Base-by-base conservation (phyloP, 1,284 basidiomycete genomes). In the Ustilago sp. region DNA sequence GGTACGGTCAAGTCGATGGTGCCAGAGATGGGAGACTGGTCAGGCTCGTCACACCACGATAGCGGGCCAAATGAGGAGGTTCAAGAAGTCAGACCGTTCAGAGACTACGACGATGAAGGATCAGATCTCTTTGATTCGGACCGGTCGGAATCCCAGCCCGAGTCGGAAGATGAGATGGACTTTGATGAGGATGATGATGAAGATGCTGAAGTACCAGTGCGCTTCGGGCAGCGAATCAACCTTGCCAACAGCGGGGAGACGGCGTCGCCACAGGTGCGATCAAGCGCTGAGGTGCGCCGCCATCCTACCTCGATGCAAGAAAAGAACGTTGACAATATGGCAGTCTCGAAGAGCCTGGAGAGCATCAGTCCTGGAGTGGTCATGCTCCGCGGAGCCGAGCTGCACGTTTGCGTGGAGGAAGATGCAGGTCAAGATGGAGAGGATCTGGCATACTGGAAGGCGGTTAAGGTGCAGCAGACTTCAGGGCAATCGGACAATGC, bases 51-150 rank as follows among this genome's bases (percentile, higher is more conserved):
- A 8, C 59, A 51, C 8, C 41, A 57, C 31, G 47, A 41, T 4
- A 53, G 48, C 9, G 48, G 47, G 11, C 48, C 41, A 7, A 53
- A 12, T 34, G 47, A 62, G 28, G 63, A 59, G 4, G 28, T 43
- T 17, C 45, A 43, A 13, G 39, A 57, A 45, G 56, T 34, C 11
- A 55, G 48, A 34, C 63, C 56, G 23, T 76, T 76, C 59, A 53
- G 74, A 13, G 74, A 76, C 34, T 76, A 76, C 47, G 74, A 76
- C 15, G 74, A 76, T 41, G 74, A 76, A 15, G 74, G 63, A 1
- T 65, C 74, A 28, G 68, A 71, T 38, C 56, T 71, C 28, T 72
- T 71, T 32, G 68, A 72, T n/a, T 74, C 71, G 47, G 67, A 69
- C 17, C 2, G 43, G 28, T 64, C 64, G 3, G 68, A 62, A 3